These are phyloP conservation scores for Aureobasidium sp. DNA, from an alignment of 2,329 filamentous ascomycete species.

Conservation along the genomic window DNA sequence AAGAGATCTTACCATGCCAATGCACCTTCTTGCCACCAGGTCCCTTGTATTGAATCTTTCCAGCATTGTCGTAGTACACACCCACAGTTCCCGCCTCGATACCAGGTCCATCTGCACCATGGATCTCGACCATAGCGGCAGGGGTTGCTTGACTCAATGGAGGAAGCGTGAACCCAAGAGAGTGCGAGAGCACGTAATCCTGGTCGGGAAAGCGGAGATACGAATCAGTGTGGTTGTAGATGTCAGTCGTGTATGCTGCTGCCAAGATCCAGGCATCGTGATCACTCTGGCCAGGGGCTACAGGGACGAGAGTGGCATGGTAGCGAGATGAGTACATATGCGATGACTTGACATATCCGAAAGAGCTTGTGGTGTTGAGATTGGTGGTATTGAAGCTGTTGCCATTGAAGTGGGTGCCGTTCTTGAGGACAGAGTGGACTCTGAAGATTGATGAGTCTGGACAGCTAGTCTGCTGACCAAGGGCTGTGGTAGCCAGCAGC, in stretches of 20 bases:
- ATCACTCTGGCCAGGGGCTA: not conserved
- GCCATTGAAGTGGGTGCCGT: not conserved
- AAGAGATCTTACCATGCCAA: not conserved
- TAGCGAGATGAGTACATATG: not conserved
- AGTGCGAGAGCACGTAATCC: not conserved
- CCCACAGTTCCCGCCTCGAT: not conserved
- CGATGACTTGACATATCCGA: not conserved
- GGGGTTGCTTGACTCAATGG: not conserved
- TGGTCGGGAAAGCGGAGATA: not conserved
- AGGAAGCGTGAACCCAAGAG: not conserved
- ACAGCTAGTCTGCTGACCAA: not conserved
- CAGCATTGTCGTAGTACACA: not conserved
- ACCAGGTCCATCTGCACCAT: not conserved
- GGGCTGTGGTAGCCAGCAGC: not conserved
- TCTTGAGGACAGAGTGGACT: not conserved
- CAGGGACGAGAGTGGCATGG: not conserved
- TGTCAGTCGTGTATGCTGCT: not conserved
- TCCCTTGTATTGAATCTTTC: not conserved
- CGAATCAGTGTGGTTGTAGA: not conserved
- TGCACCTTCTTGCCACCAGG: not conserved
- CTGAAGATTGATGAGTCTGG: not conserved
- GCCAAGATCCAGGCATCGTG: not conserved
- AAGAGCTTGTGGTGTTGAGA: not conserved
- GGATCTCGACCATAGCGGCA: not conserved
- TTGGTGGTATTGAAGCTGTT: not conserved